Conservation (phyloP, 805 yeast genomes). For the Wickerhamomyces chambardii region DNA sequence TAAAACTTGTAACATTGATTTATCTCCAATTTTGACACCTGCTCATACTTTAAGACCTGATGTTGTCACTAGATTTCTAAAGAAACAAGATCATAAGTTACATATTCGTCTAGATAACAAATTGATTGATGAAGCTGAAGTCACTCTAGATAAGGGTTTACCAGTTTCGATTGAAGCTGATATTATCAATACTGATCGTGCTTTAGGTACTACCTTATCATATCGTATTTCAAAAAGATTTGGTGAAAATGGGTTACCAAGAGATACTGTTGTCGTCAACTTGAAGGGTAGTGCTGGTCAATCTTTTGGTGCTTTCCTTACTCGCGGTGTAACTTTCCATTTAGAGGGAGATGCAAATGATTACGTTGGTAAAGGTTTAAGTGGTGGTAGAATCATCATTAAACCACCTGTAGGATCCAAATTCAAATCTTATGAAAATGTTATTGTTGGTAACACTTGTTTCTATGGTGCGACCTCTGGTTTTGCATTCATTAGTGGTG, state of each 20-base stretch:
- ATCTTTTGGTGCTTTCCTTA: slow-evolving; percentile 96
- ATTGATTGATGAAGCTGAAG: slow-evolving; percentile 91
- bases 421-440: slow-evolving; percentile 93
- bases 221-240: slow-evolving; percentile 89
- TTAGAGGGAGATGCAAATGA: slow-evolving; percentile 97
- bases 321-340: slow-evolving; percentile 92
- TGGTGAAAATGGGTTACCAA: slow-evolving; percentile 91
- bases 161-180: slow-evolving; percentile 93
- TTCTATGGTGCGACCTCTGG: slow-evolving; percentile 98
- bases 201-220: slow-evolving; percentile 90
- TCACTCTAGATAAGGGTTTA: slow-evolving; percentile 91
- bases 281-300: slow-evolving; percentile 95
- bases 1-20: slow-evolving; percentile 85
- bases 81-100: slow-evolving; percentile 89
- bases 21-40: slow-evolving; percentile 92
- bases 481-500: slow-evolving; percentile 87
- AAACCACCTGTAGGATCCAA: slow-evolving; percentile 81
- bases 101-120: slow-evolving; percentile 94
- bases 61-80: slow-evolving; percentile 85
- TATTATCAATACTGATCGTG: slow-evolving; percentile 93
- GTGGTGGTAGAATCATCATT: slow-evolving; percentile 90
- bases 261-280: slow-evolving; percentile 92
- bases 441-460: slow-evolving; percentile 94
- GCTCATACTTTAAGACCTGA: slow-evolving; percentile 96
- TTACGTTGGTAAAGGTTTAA: slow-evolving; percentile 94